Conservation (phyloP, 345 rosid genomes). For the Linum usitatissimum region DNA sequence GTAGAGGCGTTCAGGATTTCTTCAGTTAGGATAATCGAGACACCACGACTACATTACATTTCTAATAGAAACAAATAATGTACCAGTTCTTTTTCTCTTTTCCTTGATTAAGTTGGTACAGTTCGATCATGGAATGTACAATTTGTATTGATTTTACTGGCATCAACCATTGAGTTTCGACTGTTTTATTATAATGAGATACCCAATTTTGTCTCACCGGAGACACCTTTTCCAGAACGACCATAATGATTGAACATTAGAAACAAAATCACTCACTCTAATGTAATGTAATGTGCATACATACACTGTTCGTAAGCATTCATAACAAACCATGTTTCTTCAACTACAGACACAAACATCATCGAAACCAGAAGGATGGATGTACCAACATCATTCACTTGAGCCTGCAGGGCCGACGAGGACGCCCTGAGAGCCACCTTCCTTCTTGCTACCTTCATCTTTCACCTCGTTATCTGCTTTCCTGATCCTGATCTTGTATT, state of each 20-base stretch:
- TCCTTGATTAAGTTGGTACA: too few species aligned
- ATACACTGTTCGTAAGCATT: too few species aligned
- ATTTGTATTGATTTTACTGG: too few species aligned
- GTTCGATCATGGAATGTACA: too few species aligned
- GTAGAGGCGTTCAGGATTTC: slow-evolving; percentile 81
- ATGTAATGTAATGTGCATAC: too few species aligned
- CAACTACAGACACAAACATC: not conserved
- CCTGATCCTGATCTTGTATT: slow-evolving; percentile 76
- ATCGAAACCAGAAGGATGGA: not conserved
- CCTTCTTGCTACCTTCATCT: slow-evolving; percentile 49
- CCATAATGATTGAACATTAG: too few species aligned
- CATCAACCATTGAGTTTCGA: too few species aligned
- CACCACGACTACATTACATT: not conserved
- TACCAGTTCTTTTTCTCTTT: not conserved
- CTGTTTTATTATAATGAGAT: too few species aligned
- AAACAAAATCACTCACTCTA: too few species aligned
- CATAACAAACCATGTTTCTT: too few species aligned
- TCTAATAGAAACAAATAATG: not conserved
- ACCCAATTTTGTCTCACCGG: too few species aligned
- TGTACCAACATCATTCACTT: slow-evolving; percentile 14
- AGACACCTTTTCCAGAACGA: too few species aligned
- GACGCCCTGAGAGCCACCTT: slow-evolving; percentile 90
- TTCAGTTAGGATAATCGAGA: slow-evolving; percentile 28
- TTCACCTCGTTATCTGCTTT: slow-evolving; percentile 39
- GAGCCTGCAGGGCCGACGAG: slow-evolving; percentile 85